phyloP scores from a whole-genome alignment of 2,329 filamentous ascomycete species.

The Claviceps spartinae region DNA sequence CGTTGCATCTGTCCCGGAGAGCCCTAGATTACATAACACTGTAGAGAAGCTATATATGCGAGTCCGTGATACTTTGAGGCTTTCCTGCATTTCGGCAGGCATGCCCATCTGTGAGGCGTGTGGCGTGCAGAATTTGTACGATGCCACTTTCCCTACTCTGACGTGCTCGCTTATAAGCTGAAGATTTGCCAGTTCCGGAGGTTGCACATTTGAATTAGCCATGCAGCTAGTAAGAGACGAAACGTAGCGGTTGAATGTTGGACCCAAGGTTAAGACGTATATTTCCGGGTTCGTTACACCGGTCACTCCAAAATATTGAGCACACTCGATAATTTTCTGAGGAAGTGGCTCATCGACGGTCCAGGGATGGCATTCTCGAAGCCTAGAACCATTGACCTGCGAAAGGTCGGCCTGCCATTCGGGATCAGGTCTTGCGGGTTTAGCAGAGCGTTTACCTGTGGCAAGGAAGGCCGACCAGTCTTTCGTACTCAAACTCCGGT shows the following conservation, averaged over 20 bases:
- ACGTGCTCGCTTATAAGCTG: slow-evolving; percentile 23
- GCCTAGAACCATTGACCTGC: slow-evolving; percentile 5
- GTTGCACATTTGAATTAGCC: slow-evolving; percentile 19
- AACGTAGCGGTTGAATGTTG: slow-evolving; percentile 23
- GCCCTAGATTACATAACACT: neutral
- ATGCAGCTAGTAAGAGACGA: slow-evolving; percentile 24
- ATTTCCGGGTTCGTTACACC: slow-evolving; percentile 25
- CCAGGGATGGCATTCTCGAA: slow-evolving; percentile 18
- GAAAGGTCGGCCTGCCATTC: slow-evolving; percentile 6
- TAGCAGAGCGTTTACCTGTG: slow-evolving; percentile 27
- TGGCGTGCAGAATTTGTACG: slow-evolving; percentile 18
- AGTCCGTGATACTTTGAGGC: slow-evolving; percentile 2
- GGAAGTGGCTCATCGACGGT: slow-evolving; percentile 21
- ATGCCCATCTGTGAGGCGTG: neutral
- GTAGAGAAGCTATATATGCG: slow-evolving; percentile 6
- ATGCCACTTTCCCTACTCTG: slow-evolving; percentile 23
- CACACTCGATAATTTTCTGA: slow-evolving; percentile 17
- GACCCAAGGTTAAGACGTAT: slow-evolving; percentile 22
- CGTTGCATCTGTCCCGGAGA: neutral
- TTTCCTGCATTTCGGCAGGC: neutral
- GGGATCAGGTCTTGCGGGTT: slow-evolving; percentile 15
- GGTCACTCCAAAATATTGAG: slow-evolving; percentile 13
- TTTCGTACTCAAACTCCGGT: slow-evolving; percentile 39
- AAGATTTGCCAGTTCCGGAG: slow-evolving; percentile 19
- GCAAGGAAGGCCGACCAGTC: slow-evolving; percentile 44